Conservation (phyloP, 768 basidiomycete species). For the Agaricus sinodeliciosus region DNA sequence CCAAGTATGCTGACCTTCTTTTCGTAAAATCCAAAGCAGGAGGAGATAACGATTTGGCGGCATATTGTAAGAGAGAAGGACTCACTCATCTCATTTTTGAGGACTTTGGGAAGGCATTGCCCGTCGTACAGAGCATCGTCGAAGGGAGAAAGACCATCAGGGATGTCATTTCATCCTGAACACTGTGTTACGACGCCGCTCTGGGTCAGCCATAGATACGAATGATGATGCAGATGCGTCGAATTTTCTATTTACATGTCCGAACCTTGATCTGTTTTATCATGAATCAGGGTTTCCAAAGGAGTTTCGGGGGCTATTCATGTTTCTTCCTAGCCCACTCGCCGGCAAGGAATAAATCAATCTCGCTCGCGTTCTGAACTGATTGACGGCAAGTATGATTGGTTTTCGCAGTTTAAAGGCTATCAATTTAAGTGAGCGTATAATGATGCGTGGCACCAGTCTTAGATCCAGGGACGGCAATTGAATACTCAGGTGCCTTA, state of each 20-base stretch:
- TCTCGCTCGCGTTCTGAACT: too few species aligned
- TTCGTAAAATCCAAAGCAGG: constrained; percentile 82
- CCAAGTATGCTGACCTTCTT: constrained; percentile 86
- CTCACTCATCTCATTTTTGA: constrained; percentile 78
- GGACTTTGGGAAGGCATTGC: constrained; percentile 60
- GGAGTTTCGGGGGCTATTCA: too few species aligned
- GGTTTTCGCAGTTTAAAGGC: too few species aligned
- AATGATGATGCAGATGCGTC: not conserved
- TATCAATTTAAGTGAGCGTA: too few species aligned
- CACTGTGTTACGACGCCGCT: not conserved
- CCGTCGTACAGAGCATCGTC: constrained; percentile 62
- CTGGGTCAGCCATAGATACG: not conserved
- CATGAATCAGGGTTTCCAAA: not conserved
- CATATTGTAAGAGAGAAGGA: constrained; percentile 71
- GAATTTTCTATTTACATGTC: not conserved
- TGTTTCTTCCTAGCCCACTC: too few species aligned
- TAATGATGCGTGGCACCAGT: too few species aligned
- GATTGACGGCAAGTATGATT: too few species aligned
- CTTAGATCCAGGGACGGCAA: too few species aligned
- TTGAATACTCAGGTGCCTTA: too few species aligned
- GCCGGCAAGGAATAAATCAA: too few species aligned
- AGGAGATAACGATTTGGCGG: constrained; percentile 81
- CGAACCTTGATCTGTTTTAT: not conserved
- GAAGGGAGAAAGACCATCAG: constrained; percentile 55
- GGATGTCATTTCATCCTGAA: constrained; percentile 29